Conservation (phyloP, 805 yeast genomes). For the Saitoella complicata region DNA sequence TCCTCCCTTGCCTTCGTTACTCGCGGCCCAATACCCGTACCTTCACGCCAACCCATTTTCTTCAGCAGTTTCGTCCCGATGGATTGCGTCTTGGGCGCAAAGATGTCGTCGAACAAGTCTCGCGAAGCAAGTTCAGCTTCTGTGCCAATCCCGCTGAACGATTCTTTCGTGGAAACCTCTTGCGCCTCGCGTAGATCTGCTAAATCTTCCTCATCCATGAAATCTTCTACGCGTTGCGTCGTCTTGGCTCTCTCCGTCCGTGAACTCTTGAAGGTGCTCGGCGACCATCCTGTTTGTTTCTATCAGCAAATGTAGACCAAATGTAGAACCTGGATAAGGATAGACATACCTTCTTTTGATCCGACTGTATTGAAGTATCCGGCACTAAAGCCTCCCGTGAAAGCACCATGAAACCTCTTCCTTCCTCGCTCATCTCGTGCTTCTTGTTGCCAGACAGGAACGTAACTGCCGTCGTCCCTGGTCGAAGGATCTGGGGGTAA, state of each 20-base stretch:
- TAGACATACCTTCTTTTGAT: conserved; percentile 18
- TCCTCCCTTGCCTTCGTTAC: conserved; percentile 31
- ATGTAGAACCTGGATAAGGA: background rate
- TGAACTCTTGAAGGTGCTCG: conserved; percentile 15
- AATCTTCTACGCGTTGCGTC: conserved; percentile 15
- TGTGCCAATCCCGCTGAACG: background rate
- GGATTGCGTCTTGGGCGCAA: conserved; percentile 22
- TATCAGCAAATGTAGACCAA: background rate
- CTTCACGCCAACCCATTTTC: conserved; percentile 67
- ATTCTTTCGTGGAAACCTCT: conserved; percentile 3
- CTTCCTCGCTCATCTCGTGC: conserved; percentile 15
- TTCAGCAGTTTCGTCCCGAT: conserved; percentile 56
- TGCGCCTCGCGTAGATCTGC: conserved; percentile 11
- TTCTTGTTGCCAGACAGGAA: conserved; percentile 15
- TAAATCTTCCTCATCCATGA: conserved; percentile 22
- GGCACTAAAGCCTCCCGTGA: conserved; percentile 23
- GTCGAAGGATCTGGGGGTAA: no score
- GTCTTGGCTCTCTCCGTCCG: conserved; percentile 7
- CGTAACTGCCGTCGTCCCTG: background rate
- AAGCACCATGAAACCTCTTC: conserved; percentile 20
- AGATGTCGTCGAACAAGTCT: no score
- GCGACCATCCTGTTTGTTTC: conserved; percentile 16
- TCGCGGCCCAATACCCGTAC: conserved; percentile 69
- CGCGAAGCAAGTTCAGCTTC: no score
- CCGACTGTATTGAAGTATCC: conserved; percentile 23